These are phyloP conservation scores for Aspergillus carbonarius DNA, from an alignment of 2,329 filamentous ascomycete species.

Conservation along the genomic window DNA sequence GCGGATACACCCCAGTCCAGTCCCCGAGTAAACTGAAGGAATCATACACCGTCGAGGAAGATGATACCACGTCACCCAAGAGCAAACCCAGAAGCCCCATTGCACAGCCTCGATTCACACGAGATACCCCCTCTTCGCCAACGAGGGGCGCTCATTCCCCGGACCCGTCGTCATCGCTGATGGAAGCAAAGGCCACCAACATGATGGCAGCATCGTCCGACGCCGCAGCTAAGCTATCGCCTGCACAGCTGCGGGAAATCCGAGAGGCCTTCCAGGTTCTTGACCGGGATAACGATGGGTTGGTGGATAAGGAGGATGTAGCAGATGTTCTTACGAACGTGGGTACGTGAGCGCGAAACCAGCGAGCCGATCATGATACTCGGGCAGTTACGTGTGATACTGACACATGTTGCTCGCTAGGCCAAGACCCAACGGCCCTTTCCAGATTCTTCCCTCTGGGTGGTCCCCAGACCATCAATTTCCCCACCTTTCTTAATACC, in stretches of 20 bases:
- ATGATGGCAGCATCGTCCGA: constrained; percentile 30
- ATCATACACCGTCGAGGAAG: constrained; percentile 45
- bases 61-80: constrained; percentile 29
- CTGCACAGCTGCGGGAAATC: constrained; percentile 79
- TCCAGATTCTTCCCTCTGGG: constrained; percentile 78
- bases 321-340: constrained; percentile 84
- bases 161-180: constrained; percentile 29
- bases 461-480: constrained; percentile 69
- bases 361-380: not conserved
- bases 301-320: constrained; percentile 78
- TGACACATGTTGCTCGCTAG: constrained; percentile 43
- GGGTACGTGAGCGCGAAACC: constrained; percentile 50
- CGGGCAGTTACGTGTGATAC: not conserved
- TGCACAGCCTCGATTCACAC: constrained; percentile 34
- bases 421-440: constrained; percentile 75
- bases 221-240: constrained; percentile 59
- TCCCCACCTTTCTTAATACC: constrained; percentile 82
- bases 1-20: constrained; percentile 43
- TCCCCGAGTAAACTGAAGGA: constrained; percentile 51
- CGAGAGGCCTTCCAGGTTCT: constrained; percentile 92
- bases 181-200: constrained; percentile 25
- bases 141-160: constrained; percentile 35
- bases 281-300: constrained; percentile 82
- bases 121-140: constrained; percentile 42
- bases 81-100: constrained; percentile 30